Conservation (phyloP, 805 yeast species). For the Wickerhamiella siamensis region DNA sequence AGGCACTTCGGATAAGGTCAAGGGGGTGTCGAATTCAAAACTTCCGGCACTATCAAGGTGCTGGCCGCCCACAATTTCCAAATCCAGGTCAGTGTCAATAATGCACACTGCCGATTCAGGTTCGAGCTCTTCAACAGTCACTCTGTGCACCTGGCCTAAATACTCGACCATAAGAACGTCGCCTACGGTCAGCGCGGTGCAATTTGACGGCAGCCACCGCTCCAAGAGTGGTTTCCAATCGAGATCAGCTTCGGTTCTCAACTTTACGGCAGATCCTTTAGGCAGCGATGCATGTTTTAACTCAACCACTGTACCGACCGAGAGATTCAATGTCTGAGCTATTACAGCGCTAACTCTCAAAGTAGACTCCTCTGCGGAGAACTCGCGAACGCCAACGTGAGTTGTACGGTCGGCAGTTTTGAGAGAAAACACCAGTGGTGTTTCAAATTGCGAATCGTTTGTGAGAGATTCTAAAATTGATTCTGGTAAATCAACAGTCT, state of each 20-base stretch:
- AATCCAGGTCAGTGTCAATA: constrained; percentile 41
- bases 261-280: constrained; percentile 32
- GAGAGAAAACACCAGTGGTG: constrained; percentile 28
- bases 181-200: constrained; percentile 35
- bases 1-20: background rate
- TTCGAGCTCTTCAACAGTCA: constrained; percentile 29
- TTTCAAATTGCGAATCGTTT: constrained; percentile 18
- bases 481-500: constrained; percentile 12
- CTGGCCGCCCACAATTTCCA: constrained; percentile 20
- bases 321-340: constrained; percentile 20
- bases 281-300: constrained; percentile 28
- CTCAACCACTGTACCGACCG: constrained; percentile 11
- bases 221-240: constrained; percentile 46
- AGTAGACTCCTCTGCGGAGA: constrained; percentile 29
- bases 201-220: constrained; percentile 33
- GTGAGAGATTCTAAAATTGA: constrained; percentile 1
- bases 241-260: constrained; percentile 28
- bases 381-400: constrained; percentile 36
- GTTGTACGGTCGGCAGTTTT: constrained; percentile 17
- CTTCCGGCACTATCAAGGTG: constrained; percentile 5
- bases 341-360: constrained; percentile 29
- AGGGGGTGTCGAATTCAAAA: background rate
- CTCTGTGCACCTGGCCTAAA: constrained; percentile 15
- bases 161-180: constrained; percentile 27
- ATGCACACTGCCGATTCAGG: constrained; percentile 34